Conservation (phyloP, 2,329 filamentous ascomycete species). For the Harringtonia aguacate region DNA sequence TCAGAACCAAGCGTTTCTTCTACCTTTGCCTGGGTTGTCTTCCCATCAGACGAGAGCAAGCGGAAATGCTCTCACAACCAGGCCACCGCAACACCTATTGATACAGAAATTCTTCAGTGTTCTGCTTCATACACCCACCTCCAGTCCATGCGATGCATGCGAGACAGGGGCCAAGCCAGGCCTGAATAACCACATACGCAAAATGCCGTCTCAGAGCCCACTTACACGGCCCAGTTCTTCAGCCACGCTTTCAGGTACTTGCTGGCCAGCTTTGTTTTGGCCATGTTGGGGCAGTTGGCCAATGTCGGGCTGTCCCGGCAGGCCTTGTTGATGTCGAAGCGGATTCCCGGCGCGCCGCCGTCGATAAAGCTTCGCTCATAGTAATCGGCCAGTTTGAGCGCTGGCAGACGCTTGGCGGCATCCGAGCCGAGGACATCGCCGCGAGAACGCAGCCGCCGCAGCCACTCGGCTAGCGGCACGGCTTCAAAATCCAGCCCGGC, state of each 20-base stretch:
- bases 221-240: constrained; percentile 6
- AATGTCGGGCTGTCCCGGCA: constrained; percentile 7
- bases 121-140: too few species aligned
- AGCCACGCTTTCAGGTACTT: constrained; percentile 10
- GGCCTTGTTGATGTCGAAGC: constrained; percentile 6
- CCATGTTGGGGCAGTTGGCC: constrained; percentile 5
- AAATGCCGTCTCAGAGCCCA: background rate
- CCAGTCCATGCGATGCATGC: too few species aligned
- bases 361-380: constrained; percentile 5
- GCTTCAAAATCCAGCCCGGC: constrained; percentile 33
- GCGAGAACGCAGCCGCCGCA: constrained; percentile 1
- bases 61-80: too few species aligned
- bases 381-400: constrained; percentile 11
- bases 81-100: too few species aligned
- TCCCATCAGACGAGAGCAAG: too few species aligned
- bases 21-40: too few species aligned
- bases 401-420: constrained; percentile 6
- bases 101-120: too few species aligned
- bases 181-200: too few species aligned
- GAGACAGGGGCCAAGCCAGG: too few species aligned
- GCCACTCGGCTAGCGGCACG: constrained; percentile 31
- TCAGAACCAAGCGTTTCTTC: too few species aligned
- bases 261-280: constrained; percentile 3
- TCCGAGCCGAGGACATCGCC: constrained; percentile 4
- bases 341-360: background rate